Evolutionary conservation across 768 basidiomycete genomes (phyloP).

Genomic region (Lanmaoa rubissima): DNA sequence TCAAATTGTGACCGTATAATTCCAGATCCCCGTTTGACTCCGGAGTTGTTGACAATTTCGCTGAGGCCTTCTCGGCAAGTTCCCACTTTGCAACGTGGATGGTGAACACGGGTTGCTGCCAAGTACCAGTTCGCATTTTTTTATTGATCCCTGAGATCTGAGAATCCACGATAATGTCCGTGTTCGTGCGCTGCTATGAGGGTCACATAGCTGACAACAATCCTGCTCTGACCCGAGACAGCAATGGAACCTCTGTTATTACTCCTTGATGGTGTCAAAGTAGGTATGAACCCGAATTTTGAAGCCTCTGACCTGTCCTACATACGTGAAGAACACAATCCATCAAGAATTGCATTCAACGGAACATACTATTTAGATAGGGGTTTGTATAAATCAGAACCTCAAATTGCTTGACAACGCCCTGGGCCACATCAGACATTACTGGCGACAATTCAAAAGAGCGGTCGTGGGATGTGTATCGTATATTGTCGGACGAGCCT

Average conservation of each 20-base stretch:
- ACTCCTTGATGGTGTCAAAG: background rate
- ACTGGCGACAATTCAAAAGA: background rate
- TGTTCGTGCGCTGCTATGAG: background rate
- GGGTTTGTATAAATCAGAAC: background rate
- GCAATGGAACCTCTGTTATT: background rate
- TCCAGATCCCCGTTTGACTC: background rate
- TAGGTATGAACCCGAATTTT: background rate
- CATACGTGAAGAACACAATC: background rate
- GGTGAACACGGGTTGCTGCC: background rate
- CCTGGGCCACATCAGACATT: conserved; percentile 1
- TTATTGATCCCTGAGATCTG: background rate
- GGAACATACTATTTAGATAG: background rate
- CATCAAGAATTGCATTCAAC: background rate
- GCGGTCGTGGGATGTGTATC: too few relatives aligned
- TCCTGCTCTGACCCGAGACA: background rate
- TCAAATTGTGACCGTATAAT: background rate
- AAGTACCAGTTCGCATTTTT: background rate
- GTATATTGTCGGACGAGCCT: background rate
- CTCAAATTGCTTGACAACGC: background rate
- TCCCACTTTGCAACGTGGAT: background rate
- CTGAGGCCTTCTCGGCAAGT: background rate
- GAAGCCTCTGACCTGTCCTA: background rate
- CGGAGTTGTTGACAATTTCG: background rate
- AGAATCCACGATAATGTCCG: conserved; percentile 2
- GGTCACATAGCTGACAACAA: background rate